Evolutionary conservation across 768 basidiomycete species (phyloP).

Genomic region (Serendipita sp.): DNA sequence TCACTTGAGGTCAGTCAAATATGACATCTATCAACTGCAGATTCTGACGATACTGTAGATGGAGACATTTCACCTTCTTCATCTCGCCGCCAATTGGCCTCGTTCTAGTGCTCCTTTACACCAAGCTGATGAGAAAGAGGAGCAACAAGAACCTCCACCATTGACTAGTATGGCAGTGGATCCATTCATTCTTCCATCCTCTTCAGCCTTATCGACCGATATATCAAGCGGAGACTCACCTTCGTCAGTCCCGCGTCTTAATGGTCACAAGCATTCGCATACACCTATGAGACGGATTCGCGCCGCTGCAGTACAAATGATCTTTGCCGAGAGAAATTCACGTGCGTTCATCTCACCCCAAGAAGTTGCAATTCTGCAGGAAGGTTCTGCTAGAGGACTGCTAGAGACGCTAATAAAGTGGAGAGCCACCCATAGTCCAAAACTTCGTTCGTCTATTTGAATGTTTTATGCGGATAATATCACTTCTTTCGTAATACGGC

Average conservation of each 20-base stretch:
- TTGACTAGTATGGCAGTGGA: conserved; percentile 29
- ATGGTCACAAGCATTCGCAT: not conserved
- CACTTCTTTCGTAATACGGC: too few relatives aligned
- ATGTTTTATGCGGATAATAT: too few relatives aligned
- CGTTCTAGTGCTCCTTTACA: conserved; percentile 15
- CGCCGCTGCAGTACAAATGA: conserved; percentile 68
- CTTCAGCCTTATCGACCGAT: conserved; percentile 12
- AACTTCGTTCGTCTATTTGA: not conserved
- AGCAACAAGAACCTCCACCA: conserved; percentile 21
- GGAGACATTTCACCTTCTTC: conserved; percentile 72
- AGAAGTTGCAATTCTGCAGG: conserved; percentile 40
- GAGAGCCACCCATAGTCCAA: not conserved
- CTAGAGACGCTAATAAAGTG: conserved; percentile 12
- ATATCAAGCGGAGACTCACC: not conserved
- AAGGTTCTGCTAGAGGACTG: conserved; percentile 27
- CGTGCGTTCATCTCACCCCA: conserved; percentile 60
- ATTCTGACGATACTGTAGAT: conserved; percentile 32
- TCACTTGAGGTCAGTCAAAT: conserved; percentile 45
- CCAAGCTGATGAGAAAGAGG: not conserved
- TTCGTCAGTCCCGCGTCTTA: too few relatives aligned
- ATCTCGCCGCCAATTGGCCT: conserved; percentile 58
- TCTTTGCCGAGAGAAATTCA: conserved; percentile 60
- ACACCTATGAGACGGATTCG: conserved; percentile 28
- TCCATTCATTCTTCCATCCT: conserved; percentile 22
- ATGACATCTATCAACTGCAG: not conserved